Conservation (phyloP, 495 filamentous ascomycete species). For the Talaromyces ruber region DNA sequence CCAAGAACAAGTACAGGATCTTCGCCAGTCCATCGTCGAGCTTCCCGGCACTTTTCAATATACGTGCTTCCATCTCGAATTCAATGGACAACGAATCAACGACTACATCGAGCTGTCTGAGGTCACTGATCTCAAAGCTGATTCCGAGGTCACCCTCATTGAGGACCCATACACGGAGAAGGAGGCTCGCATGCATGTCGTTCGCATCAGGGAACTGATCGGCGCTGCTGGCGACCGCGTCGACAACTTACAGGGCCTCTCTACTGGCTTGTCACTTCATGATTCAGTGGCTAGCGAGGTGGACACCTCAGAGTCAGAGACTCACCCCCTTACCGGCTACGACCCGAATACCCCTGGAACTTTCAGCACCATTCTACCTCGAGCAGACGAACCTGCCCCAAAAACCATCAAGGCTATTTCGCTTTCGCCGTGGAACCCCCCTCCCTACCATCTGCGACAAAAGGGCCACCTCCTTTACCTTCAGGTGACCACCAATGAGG, state of each 20-base stretch:
- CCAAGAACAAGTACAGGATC: slow-evolving; percentile 94
- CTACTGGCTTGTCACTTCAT: slow-evolving; percentile 80
- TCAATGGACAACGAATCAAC: slow-evolving; percentile 77
- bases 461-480: slow-evolving; percentile 93
- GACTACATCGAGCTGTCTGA: slow-evolving; percentile 93
- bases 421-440: slow-evolving; percentile 92
- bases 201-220: slow-evolving; percentile 84
- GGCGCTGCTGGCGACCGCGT: slow-evolving; percentile 83
- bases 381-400: slow-evolving; percentile 52
- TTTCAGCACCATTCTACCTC: slow-evolving; percentile 63
- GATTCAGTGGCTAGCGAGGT: slow-evolving; percentile 56
- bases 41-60: slow-evolving; percentile 90
- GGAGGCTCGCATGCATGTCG: slow-evolving; percentile 89
- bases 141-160: slow-evolving; percentile 70
- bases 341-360: slow-evolving; percentile 61
- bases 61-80: slow-evolving; percentile 96
- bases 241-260: slow-evolving; percentile 79
- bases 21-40: slow-evolving; percentile 94
- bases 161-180: slow-evolving; percentile 99
- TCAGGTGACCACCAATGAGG: slow-evolving; percentile 78
- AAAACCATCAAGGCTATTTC: slow-evolving; percentile 86
- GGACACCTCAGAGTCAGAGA: slow-evolving; percentile 33
- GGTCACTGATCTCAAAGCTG: slow-evolving; percentile 64
- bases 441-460: slow-evolving; percentile 80
- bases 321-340: slow-evolving; percentile 54